These are phyloP conservation scores for Candida sithepensis DNA, from an alignment of 805 yeast genomes.

Conservation along the genomic window DNA sequence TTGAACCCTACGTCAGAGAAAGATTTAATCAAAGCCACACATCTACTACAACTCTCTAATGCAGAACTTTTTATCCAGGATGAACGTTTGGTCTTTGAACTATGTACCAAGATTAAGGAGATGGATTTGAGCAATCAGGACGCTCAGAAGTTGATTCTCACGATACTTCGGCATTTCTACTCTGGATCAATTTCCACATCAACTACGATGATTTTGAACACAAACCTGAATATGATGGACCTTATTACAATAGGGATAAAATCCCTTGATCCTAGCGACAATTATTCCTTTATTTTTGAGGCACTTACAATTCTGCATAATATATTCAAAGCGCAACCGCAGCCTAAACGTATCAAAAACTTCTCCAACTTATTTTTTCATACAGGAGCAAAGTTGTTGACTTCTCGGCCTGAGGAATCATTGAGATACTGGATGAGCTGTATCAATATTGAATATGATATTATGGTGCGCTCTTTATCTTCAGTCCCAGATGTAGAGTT, in stretches of 20 bases:
- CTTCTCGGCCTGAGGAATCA: slow-evolving; percentile 9
- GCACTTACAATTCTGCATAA: slow-evolving; percentile 16
- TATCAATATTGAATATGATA: slow-evolving; percentile 31
- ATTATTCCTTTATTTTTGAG: slow-evolving; percentile 5
- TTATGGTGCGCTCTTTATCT: slow-evolving; percentile 10
- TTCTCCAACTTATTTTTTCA: slow-evolving; percentile 44
- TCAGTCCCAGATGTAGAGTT: slow-evolving; percentile 4
- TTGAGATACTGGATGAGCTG: slow-evolving; percentile 24
- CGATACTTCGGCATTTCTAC: slow-evolving; percentile 7
- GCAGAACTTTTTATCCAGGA: neutral
- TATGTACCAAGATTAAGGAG: neutral
- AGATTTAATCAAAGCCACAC: neutral
- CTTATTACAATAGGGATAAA: slow-evolving; percentile 18
- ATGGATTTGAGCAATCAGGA: neutral
- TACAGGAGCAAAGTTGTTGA: slow-evolving; percentile 29
- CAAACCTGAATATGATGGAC: slow-evolving; percentile 17
- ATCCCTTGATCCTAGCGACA: slow-evolving; percentile 4
- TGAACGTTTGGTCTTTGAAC: neutral
- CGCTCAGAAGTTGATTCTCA: slow-evolving; percentile 7
- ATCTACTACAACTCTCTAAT: neutral
- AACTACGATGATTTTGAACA: neutral
- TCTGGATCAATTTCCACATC: neutral
- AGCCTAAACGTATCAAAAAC: slow-evolving; percentile 40
- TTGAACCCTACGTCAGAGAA: neutral
- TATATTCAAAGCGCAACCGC: slow-evolving; percentile 19